phyloP scores from a whole-genome alignment of 1,284 basidiomycete genomes.

The Rugiboletus extremiorientalis region DNA sequence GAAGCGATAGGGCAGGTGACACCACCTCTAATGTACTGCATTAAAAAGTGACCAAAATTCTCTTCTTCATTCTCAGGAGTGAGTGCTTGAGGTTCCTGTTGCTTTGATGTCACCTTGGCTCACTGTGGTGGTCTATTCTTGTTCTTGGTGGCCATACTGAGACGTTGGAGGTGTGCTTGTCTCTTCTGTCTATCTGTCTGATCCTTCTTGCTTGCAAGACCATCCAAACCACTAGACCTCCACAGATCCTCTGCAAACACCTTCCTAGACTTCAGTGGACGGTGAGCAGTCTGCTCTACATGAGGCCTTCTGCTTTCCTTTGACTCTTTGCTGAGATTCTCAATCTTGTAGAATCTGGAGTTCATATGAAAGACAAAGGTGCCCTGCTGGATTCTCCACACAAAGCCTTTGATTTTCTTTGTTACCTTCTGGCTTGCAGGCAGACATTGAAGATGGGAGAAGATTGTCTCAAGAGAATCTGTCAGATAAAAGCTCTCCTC shows the following conservation, averaged over 20 bases:
- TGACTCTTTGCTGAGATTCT: not conserved
- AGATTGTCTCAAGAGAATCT: not conserved
- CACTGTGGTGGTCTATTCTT: not conserved
- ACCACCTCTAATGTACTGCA: too few species aligned
- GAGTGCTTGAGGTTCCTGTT: not conserved
- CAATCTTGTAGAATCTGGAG: slow-evolving; percentile 2
- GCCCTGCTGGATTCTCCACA: not conserved
- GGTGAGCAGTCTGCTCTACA: rapidly evolving
- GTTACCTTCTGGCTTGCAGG: not conserved
- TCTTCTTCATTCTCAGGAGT: not conserved
- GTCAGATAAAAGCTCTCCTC: not conserved
- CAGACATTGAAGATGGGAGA: slow-evolving; percentile 3
- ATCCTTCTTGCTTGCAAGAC: not conserved
- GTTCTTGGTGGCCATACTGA: not conserved
- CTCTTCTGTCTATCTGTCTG: not conserved
- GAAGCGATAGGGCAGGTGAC: too few species aligned
- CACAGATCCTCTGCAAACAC: not conserved
- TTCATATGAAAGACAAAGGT: not conserved
- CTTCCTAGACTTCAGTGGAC: not conserved
- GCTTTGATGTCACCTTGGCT: too few species aligned
- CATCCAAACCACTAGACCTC: not conserved
- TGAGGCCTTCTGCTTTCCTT: not conserved
- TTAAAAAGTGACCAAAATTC: too few species aligned
- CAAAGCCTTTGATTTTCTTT: not conserved
- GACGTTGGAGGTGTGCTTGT: not conserved